A percentile compares a stretch with the other conserved stretches of the same genome.
Evolutionary conservation across 371 early-diverging fungal species (phyloP).

Genomic region (Encephalitozoon romaleae): DNA sequence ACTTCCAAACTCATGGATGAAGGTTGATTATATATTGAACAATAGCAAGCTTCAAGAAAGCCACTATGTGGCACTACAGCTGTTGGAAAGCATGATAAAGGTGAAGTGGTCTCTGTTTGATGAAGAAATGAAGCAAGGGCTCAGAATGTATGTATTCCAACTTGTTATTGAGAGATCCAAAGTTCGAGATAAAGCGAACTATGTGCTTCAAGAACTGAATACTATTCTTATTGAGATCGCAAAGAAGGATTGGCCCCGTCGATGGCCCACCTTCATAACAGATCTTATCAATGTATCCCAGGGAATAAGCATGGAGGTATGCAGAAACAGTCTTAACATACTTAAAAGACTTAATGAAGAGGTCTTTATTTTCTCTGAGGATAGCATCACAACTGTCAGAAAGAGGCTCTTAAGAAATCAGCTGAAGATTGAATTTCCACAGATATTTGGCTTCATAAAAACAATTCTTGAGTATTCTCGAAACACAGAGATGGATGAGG

Average conservation of each 20-base stretch:
- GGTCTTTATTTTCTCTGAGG: conserved; percentile 88
- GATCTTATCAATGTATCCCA: conserved; percentile 82
- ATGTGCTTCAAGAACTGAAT: conserved; percentile 56
- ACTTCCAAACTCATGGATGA: conserved; percentile 86
- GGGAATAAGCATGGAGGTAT: conserved; percentile 75
- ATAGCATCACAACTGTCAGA: conserved; percentile 87
- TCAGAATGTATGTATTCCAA: conserved; percentile 55
- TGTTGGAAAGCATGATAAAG: conserved; percentile 86
- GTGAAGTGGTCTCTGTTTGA: conserved; percentile 88
- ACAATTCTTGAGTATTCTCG: conserved; percentile 73
- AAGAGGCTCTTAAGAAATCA: conserved; percentile 77
- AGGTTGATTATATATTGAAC: conserved; percentile 81
- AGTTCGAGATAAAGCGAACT: conserved; percentile 20
- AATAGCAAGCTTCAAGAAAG: conserved; percentile 70
- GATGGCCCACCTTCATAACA: conserved; percentile 95
- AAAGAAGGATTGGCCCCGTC: conserved; percentile 98
- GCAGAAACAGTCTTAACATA: conserved; percentile 96
- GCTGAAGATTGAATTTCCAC: conserved; percentile 83
- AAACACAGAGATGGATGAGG: conserved; percentile 43
- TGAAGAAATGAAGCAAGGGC: conserved; percentile 74
- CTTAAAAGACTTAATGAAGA: conserved; percentile 80
- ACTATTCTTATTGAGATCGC: conserved; percentile 67
- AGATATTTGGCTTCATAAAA: conserved; percentile 82
- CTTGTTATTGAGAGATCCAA: conserved; percentile 46
- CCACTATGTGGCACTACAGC: conserved; percentile 84